Evolutionary conservation across 2,329 filamentous ascomycete species (phyloP).

Genomic region (Colletotrichum higginsianum): DNA sequence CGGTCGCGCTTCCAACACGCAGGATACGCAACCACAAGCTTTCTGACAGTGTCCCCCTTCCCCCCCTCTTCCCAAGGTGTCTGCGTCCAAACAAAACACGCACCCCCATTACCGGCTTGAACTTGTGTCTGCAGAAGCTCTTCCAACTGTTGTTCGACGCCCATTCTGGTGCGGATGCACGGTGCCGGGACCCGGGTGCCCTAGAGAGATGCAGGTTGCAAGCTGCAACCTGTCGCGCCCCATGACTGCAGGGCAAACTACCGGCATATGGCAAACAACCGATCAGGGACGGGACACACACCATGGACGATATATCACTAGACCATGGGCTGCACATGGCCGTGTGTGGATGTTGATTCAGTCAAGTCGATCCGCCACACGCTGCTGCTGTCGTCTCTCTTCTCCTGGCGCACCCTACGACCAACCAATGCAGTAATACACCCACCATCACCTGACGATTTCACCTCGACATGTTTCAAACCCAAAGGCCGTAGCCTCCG

Average conservation of each 20-base stretch:
- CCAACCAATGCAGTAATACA: not conserved
- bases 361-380: not conserved
- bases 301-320: not conserved
- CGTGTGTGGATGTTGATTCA: constrained; percentile 1
- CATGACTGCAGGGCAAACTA: constrained; percentile 19
- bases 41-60: constrained; percentile 3
- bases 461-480: constrained; percentile 29
- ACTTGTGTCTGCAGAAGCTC: constrained; percentile 4
- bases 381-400: constrained; percentile 1
- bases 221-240: constrained; percentile 35
- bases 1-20: not conserved
- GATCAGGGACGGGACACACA: not conserved
- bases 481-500: constrained; percentile 10
- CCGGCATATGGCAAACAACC: constrained; percentile 10
- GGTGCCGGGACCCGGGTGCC: constrained; percentile 20
- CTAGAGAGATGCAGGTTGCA: constrained; percentile 12
- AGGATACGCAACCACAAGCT: not conserved
- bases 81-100: constrained; percentile 2
- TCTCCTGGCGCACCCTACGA: not conserved
- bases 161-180: constrained; percentile 20
- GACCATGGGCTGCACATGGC: constrained; percentile 1
- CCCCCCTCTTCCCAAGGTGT: not conserved
- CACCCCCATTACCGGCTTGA: not conserved
- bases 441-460: constrained; percentile 13
- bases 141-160: constrained; percentile 20